Evolutionary conservation across 129 eudicot genomes (phyloP).

Genomic region (Calendula officinalis): DNA sequence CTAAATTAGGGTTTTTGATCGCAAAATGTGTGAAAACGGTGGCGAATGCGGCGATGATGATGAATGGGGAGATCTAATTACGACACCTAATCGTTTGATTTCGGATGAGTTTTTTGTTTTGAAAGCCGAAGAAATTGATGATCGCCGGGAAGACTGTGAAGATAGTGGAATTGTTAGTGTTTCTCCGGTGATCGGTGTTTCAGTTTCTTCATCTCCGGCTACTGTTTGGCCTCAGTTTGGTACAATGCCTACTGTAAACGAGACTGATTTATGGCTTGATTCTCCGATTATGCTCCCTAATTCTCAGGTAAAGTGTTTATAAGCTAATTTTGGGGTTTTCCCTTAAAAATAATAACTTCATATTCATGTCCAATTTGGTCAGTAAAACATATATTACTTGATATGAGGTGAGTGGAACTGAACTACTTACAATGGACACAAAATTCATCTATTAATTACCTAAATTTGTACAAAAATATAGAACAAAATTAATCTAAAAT

Average conservation of each 20-base stretch:
- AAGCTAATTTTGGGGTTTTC: background rate
- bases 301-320: conserved; percentile 43
- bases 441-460: no score
- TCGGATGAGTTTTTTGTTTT: conserved; percentile 25
- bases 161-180: conserved; percentile 32
- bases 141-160: background rate
- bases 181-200: conserved; percentile 38
- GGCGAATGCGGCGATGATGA: conserved; percentile 22
- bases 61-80: conserved; percentile 40
- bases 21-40: conserved; percentile 25
- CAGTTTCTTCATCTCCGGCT: conserved; percentile 29
- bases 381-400: no score
- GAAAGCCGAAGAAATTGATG: conserved; percentile 35
- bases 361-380: no score
- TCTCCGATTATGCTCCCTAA: conserved; percentile 60
- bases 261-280: conserved; percentile 53
- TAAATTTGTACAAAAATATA: no score
- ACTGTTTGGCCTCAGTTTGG: conserved; percentile 33
- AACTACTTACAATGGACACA: no score
- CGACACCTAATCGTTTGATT: conserved; percentile 33
- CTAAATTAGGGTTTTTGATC: conserved; percentile 21
- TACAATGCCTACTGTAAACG: conserved; percentile 54
- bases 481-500: no score
- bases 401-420: no score
- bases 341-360: no score